A percentile compares a stretch with the other conserved stretches of the same genome.
Conservation (phyloP, 1,139 yeast species). For the Nakaseomyces sp. region DNA sequence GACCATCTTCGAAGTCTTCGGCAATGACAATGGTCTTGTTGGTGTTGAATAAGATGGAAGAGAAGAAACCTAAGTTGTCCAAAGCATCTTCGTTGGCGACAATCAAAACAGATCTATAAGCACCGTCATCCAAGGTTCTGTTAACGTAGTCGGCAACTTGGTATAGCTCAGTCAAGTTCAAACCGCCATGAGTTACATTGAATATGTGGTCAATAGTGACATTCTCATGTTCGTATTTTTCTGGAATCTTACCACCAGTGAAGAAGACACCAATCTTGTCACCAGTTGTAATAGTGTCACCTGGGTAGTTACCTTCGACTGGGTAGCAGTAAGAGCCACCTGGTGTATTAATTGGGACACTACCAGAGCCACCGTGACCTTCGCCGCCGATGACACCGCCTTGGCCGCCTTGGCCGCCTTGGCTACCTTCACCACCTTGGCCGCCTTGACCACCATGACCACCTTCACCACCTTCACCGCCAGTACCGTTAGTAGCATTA, state of each 20-base stretch:
- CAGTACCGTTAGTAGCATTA: conserved; percentile 6
- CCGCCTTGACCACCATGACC: conserved; percentile 7
- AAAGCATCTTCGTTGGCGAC: conserved; percentile 20
- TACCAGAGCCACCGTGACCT: conserved; percentile 5
- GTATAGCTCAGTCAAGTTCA: conserved; percentile 23
- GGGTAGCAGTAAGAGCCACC: conserved; percentile 5
- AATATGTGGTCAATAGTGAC: conserved; percentile 12
- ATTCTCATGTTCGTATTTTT: conserved; percentile 9
- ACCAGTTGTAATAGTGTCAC: neutral
- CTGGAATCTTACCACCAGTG: conserved; percentile 19
- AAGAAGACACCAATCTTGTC: conserved; percentile 14
- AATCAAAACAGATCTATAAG: conserved; percentile 23
- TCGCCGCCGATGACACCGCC: conserved; percentile 4
- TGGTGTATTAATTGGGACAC: conserved; percentile 7
- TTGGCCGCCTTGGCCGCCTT: neutral
- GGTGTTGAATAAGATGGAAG: conserved; percentile 21
- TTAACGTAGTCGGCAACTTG: conserved; percentile 18
- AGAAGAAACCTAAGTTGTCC: conserved; percentile 27
- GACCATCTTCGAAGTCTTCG: conserved; percentile 18
- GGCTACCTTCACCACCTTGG: neutral
- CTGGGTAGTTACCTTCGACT: neutral
- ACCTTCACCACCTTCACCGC: conserved; percentile 2
- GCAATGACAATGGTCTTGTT: conserved; percentile 24
- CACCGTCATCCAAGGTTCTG: conserved; percentile 13
- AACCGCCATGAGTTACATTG: conserved; percentile 18